These are phyloP conservation scores for Linderina pennispora DNA, from an alignment of 192 early-diverging fungal genomes.

Conservation along the genomic window DNA sequence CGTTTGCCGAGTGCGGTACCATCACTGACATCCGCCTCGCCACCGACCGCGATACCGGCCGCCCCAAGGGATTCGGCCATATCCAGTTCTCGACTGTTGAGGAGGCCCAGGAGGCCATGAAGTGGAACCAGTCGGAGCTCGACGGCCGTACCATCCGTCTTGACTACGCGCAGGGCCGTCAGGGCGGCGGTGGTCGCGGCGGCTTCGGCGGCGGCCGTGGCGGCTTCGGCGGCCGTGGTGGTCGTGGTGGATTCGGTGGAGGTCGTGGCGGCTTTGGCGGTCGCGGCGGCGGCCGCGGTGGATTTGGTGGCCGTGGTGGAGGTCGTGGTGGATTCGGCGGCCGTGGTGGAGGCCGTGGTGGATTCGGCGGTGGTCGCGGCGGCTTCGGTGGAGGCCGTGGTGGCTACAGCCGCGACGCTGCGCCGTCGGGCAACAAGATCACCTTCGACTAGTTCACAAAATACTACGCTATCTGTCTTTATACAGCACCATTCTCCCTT, in stretches of 20 bases:
- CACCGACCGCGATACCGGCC: constrained; percentile 70
- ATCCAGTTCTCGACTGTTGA: constrained; percentile 89
- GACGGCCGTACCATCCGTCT: constrained; percentile 78
- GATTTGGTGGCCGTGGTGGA: constrained; percentile 4
- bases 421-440: not conserved
- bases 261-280: constrained; percentile 46
- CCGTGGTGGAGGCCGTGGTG: constrained; percentile 42
- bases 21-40: constrained; percentile 77
- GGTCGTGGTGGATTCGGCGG: constrained; percentile 10
- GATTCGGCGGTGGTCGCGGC: constrained; percentile 43
- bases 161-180: constrained; percentile 66
- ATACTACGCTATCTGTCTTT: too few species aligned
- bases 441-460: not conserved
- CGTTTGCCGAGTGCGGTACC: constrained; percentile 93
- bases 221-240: constrained; percentile 49
- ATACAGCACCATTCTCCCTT: too few species aligned
- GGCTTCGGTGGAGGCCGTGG: constrained; percentile 47
- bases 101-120: constrained; percentile 90
- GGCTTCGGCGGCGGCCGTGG: constrained; percentile 7
- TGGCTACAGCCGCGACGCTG: too few species aligned
- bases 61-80: constrained; percentile 94
- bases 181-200: constrained; percentile 30
- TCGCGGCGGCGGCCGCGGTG: constrained; percentile 39
- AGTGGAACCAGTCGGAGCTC: constrained; percentile 71
- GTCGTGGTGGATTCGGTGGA: constrained; percentile 47